These are phyloP conservation scores for Neonectria sp. DNA, from an alignment of 2,329 filamentous ascomycete species.

Conservation along the genomic window DNA sequence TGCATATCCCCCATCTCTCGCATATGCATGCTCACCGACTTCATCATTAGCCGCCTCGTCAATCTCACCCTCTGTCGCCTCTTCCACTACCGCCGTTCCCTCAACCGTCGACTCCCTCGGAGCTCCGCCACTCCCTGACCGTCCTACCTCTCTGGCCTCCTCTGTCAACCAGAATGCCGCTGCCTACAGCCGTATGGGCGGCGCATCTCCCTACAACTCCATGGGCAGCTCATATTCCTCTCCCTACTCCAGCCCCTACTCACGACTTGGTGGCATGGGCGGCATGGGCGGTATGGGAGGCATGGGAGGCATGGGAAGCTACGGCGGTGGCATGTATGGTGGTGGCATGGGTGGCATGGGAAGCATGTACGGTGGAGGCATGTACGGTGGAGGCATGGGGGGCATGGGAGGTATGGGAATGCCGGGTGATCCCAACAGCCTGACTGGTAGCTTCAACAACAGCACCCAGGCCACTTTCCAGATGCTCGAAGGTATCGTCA, in stretches of 20 bases:
- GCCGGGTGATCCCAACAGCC: constrained; percentile 90
- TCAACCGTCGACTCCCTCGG: constrained; percentile 53
- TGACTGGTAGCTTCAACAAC: constrained; percentile 96
- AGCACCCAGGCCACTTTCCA: constrained; percentile 98
- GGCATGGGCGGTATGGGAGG: constrained; percentile 49
- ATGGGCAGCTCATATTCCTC: constrained; percentile 56
- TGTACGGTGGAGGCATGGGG: constrained; percentile 60
- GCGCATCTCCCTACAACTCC: constrained; percentile 66
- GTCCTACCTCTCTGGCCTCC: constrained; percentile 83
- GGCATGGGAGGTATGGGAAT: constrained; percentile 63
- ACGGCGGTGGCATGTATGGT: constrained; percentile 59
- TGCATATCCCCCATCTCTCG: constrained; percentile 30
- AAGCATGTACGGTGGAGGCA: constrained; percentile 58
- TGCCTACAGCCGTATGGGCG: constrained; percentile 78
- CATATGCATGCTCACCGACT: constrained; percentile 45
- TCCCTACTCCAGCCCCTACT: constrained; percentile 58
- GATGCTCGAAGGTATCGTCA: constrained; percentile 97
- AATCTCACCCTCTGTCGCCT: constrained; percentile 59
- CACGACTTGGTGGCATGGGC: constrained; percentile 55
- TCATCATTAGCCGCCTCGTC: constrained; percentile 55
- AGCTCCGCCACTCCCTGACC: constrained; percentile 82
- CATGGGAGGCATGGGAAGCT: constrained; percentile 55
- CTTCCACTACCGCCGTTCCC: constrained; percentile 58
- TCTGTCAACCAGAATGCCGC: constrained; percentile 91
- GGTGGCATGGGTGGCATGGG: constrained; percentile 55